These are phyloP conservation scores for Leccinum boreale DNA, from an alignment of 768 basidiomycete genomes.

Conservation along the genomic window DNA sequence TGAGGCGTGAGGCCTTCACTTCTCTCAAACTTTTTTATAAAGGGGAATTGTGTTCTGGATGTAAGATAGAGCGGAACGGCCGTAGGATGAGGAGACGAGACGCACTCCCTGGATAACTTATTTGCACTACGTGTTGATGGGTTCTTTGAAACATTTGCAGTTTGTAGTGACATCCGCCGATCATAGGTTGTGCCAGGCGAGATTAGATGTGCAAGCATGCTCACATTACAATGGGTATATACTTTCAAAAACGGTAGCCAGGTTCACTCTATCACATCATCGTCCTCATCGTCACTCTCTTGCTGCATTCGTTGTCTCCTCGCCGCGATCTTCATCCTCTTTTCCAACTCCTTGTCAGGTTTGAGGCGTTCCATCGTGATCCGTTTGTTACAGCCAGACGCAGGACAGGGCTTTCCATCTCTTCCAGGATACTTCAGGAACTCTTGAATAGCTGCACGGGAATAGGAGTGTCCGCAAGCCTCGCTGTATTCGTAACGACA, in stretches of 20 bases:
- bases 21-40: too few relatives aligned
- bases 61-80: not conserved
- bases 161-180: not conserved
- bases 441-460: slow-evolving; percentile 62
- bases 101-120: not conserved
- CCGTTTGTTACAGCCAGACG: slow-evolving; percentile 64
- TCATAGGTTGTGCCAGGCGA: not conserved
- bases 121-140: not conserved
- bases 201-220: not conserved
- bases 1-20: not conserved
- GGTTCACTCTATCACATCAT: slow-evolving; percentile 54
- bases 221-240: slow-evolving; percentile 14
- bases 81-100: not conserved
- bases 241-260: not conserved
- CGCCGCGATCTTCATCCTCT: slow-evolving; percentile 56
- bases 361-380: slow-evolving; percentile 52
- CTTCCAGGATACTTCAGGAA: slow-evolving; percentile 44
- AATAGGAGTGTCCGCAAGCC: slow-evolving; percentile 82
- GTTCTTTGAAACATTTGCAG: not conserved
- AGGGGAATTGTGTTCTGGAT: not conserved
- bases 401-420: slow-evolving; percentile 54
- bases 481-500: slow-evolving; percentile 38
- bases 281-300: slow-evolving; percentile 37
- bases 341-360: slow-evolving; percentile 55
- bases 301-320: slow-evolving; percentile 48